A percentile compares a stretch with the other conserved stretches of the same genome.
These are phyloP conservation scores for Solanum tarapatanum DNA, from an alignment of 257 asterid species.

Conservation along the genomic window DNA sequence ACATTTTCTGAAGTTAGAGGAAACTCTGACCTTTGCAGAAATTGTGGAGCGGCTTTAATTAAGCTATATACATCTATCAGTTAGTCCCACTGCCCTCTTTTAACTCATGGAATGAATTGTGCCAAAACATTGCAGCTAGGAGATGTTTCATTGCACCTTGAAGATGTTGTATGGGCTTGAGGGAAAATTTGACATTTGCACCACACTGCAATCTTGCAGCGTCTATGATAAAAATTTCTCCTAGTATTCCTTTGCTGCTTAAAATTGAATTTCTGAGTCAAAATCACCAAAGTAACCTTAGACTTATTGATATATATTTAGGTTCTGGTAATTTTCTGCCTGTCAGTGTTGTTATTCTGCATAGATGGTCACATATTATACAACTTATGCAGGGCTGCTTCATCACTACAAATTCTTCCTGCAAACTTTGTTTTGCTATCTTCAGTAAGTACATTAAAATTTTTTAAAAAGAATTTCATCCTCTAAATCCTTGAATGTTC, in stretches of 20 bases:
- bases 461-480: background rate
- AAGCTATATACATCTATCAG: background rate
- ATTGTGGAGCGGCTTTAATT: background rate
- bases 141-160: background rate
- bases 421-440: constrained; percentile 59
- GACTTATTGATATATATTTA: background rate
- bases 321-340: background rate
- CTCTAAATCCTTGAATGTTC: constrained; percentile 4
- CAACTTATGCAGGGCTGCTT: constrained; percentile 38
- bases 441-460: constrained; percentile 34
- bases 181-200: background rate
- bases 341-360: background rate
- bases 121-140: background rate
- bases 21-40: background rate
- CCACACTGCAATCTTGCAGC: background rate
- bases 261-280: background rate
- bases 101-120: background rate
- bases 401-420: constrained; percentile 71
- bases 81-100: background rate
- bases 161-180: background rate
- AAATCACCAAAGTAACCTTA: background rate
- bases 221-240: background rate
- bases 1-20: background rate
- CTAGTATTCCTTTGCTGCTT: background rate
- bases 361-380: background rate